phyloP scores from a whole-genome alignment of 352 stramenopile species.

The Phytophthora melonis region DNA sequence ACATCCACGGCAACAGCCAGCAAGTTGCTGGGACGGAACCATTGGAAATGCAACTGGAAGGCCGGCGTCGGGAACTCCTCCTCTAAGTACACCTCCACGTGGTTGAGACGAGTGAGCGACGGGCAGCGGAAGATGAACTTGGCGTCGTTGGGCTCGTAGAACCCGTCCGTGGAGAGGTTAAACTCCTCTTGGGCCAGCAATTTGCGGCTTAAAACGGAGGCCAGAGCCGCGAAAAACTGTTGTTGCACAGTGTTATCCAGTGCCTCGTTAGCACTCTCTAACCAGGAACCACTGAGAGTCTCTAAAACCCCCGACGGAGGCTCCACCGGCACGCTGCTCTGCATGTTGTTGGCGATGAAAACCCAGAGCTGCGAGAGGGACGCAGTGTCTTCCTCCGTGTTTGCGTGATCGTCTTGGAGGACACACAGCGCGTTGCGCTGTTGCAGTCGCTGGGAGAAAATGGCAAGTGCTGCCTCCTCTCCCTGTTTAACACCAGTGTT shows the following conservation, averaged over 20 bases:
- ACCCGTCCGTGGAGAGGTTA: slow-evolving; percentile 30
- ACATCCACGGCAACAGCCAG: slow-evolving; percentile 66
- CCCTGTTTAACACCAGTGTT: slow-evolving; percentile 5
- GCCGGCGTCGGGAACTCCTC: slow-evolving; percentile 52
- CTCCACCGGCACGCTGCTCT: slow-evolving; percentile 38
- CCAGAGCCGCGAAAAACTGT: slow-evolving; percentile 58
- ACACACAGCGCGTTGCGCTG: slow-evolving; percentile 52
- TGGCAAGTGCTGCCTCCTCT: slow-evolving; percentile 33
- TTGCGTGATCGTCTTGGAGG: slow-evolving; percentile 9
- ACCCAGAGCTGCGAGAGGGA: slow-evolving; percentile 51
- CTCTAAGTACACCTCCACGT: slow-evolving; percentile 74
- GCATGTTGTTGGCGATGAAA: slow-evolving; percentile 58
- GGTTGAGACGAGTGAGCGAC: slow-evolving; percentile 62
- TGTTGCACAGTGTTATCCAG: slow-evolving; percentile 34
- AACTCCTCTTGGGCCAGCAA: slow-evolving; percentile 60
- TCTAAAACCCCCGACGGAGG: slow-evolving; percentile 42
- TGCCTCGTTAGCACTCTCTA: background rate
- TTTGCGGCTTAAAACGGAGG: slow-evolving; percentile 34
- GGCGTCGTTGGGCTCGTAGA: slow-evolving; percentile 64
- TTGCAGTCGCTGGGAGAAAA: slow-evolving; percentile 49
- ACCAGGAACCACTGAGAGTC: slow-evolving; percentile 32
- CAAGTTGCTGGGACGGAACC: slow-evolving; percentile 54
- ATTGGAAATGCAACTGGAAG: slow-evolving; percentile 62
- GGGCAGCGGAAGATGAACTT: slow-evolving; percentile 71
- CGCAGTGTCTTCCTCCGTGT: background rate